phyloP scores from a whole-genome alignment of 352 stramenopile species.

The Pythium diclinum region DNA sequence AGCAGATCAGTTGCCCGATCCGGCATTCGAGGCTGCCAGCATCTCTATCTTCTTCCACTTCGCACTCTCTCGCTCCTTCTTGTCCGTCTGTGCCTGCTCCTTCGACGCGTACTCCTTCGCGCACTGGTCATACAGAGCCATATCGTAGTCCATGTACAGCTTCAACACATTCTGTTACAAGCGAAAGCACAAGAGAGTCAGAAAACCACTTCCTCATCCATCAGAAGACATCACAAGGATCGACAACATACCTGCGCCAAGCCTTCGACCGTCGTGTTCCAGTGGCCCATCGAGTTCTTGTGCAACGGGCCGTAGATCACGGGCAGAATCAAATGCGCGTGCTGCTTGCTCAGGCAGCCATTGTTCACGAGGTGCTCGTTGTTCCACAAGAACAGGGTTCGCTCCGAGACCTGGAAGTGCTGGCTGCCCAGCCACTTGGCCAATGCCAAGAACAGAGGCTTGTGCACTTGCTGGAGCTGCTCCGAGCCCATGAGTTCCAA shows the following conservation, averaged over 20 bases:
- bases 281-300: slow-evolving; percentile 92
- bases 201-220: neutral
- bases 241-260: slow-evolving; percentile 58
- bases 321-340: slow-evolving; percentile 92
- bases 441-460: slow-evolving; percentile 74
- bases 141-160: slow-evolving; percentile 89
- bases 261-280: slow-evolving; percentile 95
- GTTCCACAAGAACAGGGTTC: slow-evolving; percentile 98
- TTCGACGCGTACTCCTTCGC: slow-evolving; percentile 83
- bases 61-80: slow-evolving; percentile 79
- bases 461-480: slow-evolving; percentile 71
- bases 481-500: slow-evolving; percentile 93
- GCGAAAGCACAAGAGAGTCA: slow-evolving; percentile 10
- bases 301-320: slow-evolving; percentile 92
- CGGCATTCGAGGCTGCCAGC: slow-evolving; percentile 75
- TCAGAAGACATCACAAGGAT: neutral
- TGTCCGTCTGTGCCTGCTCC: slow-evolving; percentile 62
- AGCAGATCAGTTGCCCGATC: slow-evolving; percentile 31
- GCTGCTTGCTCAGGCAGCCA: slow-evolving; percentile 90
- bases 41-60: slow-evolving; percentile 94
- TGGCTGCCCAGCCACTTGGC: slow-evolving; percentile 89
- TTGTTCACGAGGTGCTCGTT: slow-evolving; percentile 96
- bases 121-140: slow-evolving; percentile 91
- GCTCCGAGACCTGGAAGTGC: slow-evolving; percentile 96
- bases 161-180: slow-evolving; percentile 59